Conservation (phyloP, 192 early-diverging fungal species). For the Coemansia sp. region DNA sequence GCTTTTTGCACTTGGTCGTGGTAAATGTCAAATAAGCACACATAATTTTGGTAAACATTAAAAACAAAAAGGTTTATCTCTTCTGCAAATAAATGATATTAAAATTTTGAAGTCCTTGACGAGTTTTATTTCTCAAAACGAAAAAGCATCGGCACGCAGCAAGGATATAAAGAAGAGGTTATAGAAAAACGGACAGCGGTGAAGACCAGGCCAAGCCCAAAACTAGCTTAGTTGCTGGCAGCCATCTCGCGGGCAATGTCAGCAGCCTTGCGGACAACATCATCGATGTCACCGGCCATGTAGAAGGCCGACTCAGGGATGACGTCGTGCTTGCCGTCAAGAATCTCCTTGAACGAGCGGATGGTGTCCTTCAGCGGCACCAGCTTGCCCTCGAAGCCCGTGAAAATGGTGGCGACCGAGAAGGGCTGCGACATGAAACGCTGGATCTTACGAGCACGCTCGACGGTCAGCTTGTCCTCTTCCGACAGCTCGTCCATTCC, state of each 20-base stretch:
- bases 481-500: constrained; percentile 99
- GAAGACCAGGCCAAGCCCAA: too few species aligned
- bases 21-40: constrained; percentile 6
- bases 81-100: too few species aligned
- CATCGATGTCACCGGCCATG: constrained; percentile 97
- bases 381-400: constrained; percentile 95
- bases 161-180: too few species aligned
- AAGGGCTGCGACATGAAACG: constrained; percentile 99
- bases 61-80: too few species aligned
- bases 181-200: too few species aligned
- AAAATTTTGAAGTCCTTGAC: too few species aligned
- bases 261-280: constrained; percentile 88
- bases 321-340: constrained; percentile 94
- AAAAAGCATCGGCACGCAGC: too few species aligned
- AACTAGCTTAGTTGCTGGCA: constrained; percentile 51
- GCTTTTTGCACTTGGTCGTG: constrained; percentile 79
- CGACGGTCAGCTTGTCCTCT: constrained; percentile 97
- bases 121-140: too few species aligned
- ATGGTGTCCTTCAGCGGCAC: constrained; percentile 90
- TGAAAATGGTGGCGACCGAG: constrained; percentile 95
- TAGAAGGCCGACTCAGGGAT: constrained; percentile 97
- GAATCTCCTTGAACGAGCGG: constrained; percentile 95
- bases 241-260: constrained; percentile 72
- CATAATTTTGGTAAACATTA: neutral
- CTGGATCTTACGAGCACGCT: constrained; percentile 99